Base-by-base conservation (phyloP, 2,329 filamentous ascomycete genomes). In the Didymosphaeria variabile region DNA sequence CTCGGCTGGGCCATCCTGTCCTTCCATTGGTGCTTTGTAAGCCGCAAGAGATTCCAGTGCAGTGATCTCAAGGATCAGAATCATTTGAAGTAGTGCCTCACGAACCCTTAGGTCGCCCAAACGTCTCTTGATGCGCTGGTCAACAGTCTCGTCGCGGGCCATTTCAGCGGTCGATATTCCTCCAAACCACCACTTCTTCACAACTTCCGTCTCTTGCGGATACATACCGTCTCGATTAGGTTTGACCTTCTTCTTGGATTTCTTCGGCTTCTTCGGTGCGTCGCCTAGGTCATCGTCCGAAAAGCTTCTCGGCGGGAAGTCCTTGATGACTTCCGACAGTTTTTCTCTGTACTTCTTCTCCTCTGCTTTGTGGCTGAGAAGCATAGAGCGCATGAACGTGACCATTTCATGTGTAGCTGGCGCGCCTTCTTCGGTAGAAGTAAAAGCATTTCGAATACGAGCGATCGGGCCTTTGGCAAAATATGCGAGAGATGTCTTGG, bases 391-490 rank as follows among this genome's bases (percentile, higher is more conserved):
- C n/a, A 94, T 74, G 68, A 92, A 93, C 0, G 84, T 81, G 9
- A 91, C 83, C 19, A 94, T 80, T 53, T 92, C 87, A 26, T 81
- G 79, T 77, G 90, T 87, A 44, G 88, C 83, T 21, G 89, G 78
- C 23, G 83, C 86, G 7, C 85, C 81, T 72, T 90, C 87, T 55
- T 86, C 85, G 62, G 88, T 85, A 15, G 88, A 79, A 59, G 89
- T 87, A 64, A 92, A 92, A 15, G 88, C 86, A 50, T 89, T 90
- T 61, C 91, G 86, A 49, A 91, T 89, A 67, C 91, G 86, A 47
- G 91, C 92, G 21, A 95, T 80, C 1, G 92, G 91, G 0, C 91
- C 92, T 80, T 95, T 95, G 21, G 90, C 90, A 77, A 94, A 94
- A 77, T 94, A 95, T 60, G 91, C 91, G 59, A 94, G 80, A 3